phyloP scores from a whole-genome alignment of 805 yeast species.

The Lipomyces anomalus region DNA sequence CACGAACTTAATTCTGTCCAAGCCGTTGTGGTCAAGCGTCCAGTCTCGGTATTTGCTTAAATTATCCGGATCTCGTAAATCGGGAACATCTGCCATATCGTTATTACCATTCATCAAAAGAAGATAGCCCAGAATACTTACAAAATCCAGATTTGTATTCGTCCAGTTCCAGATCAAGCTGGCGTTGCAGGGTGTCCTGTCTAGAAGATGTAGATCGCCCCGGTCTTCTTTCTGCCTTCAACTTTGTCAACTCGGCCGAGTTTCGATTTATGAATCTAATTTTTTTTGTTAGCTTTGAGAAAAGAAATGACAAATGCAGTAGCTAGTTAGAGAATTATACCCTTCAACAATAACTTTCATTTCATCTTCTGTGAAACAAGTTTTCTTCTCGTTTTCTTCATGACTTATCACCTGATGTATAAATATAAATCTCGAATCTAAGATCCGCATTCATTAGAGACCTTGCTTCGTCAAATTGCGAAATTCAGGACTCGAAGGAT shows the following conservation, averaged over 20 bases:
- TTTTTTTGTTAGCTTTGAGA: background rate
- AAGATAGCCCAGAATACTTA: slow-evolving; percentile 12
- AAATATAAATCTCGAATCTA: slow-evolving; percentile 48
- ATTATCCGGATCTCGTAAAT: slow-evolving; percentile 53
- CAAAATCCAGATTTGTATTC: slow-evolving; percentile 62
- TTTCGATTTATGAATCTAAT: slow-evolving; percentile 50
- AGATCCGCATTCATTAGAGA: background rate
- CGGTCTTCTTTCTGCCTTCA: slow-evolving; percentile 64
- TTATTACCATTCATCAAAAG: background rate
- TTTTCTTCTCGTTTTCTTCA: slow-evolving; percentile 34
- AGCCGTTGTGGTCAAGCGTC: slow-evolving; percentile 80
- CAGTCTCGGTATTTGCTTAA: slow-evolving; percentile 61
- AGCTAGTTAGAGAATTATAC: slow-evolving; percentile 28
- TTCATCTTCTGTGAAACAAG: slow-evolving; percentile 50
- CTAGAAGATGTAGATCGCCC: slow-evolving; percentile 77
- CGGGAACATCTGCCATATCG: slow-evolving; percentile 51
- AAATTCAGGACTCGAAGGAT: slow-evolving; percentile 9
- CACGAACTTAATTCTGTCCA: slow-evolving; percentile 53
- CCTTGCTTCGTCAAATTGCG: background rate
- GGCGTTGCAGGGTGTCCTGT: slow-evolving; percentile 61
- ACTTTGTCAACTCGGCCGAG: slow-evolving; percentile 65
- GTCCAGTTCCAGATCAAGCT: slow-evolving; percentile 53
- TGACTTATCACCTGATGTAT: slow-evolving; percentile 51
- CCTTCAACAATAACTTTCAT: slow-evolving; percentile 55
- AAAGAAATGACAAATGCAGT: background rate